These are phyloP conservation scores for Agaricales sp. DNA, from an alignment of 1,284 basidiomycete species.

Conservation along the genomic window DNA sequence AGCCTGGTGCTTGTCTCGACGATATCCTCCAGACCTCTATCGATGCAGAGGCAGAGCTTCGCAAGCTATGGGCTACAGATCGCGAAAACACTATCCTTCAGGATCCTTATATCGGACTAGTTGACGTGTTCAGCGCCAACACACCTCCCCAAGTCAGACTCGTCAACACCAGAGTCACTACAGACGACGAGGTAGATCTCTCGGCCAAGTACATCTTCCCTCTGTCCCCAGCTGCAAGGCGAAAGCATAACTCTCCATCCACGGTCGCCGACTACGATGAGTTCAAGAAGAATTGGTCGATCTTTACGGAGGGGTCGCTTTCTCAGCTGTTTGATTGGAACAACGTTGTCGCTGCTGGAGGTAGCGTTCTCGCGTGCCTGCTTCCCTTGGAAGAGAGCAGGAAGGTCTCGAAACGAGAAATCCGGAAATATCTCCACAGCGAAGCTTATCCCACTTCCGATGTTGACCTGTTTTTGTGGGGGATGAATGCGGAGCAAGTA, in stretches of 20 bases:
- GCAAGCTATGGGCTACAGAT: slow-evolving; percentile 44
- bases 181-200: slow-evolving; percentile 25
- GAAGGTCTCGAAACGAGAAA: slow-evolving; percentile 39
- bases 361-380: slow-evolving; percentile 45
- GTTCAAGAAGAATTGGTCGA: slow-evolving; percentile 48
- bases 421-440: slow-evolving; percentile 44
- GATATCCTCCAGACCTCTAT: slow-evolving; percentile 37
- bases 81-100: slow-evolving; percentile 29
- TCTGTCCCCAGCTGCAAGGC: slow-evolving; percentile 23
- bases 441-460: slow-evolving; percentile 46
- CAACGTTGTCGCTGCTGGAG: slow-evolving; percentile 52
- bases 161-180: slow-evolving; percentile 31
- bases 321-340: slow-evolving; percentile 45
- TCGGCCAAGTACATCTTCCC: slow-evolving; percentile 35
- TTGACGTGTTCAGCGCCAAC: slow-evolving; percentile 39
- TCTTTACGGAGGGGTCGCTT: slow-evolving; percentile 49
- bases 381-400: slow-evolving; percentile 33
- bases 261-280: slow-evolving; percentile 38
- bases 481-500: slow-evolving; percentile 39
- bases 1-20: slow-evolving; percentile 20
- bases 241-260: slow-evolving; percentile 30
- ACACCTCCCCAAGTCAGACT: slow-evolving; percentile 29
- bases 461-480: slow-evolving; percentile 54
- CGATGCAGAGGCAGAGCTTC: slow-evolving; percentile 40
- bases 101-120: slow-evolving; percentile 41